These are phyloP conservation scores for Conticribra weissflogii DNA, from an alignment of 108 stramenopile genomes.

Conservation along the genomic window DNA sequence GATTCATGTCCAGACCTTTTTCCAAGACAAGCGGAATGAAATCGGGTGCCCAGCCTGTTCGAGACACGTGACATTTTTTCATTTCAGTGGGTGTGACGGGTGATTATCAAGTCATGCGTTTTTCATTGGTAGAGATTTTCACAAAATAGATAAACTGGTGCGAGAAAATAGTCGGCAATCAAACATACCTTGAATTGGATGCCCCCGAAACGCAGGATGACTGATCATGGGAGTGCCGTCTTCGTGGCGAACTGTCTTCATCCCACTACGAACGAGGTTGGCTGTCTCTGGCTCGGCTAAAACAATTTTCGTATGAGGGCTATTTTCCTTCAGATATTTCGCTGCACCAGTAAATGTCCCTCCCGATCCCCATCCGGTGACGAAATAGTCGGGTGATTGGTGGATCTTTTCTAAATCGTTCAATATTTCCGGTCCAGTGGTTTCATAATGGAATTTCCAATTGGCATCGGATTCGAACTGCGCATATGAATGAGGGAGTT, in stretches of 20 bases:
- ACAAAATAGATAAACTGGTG: too few relatives aligned
- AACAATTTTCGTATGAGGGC: slow-evolving; percentile 68
- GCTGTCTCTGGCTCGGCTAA: slow-evolving; percentile 72
- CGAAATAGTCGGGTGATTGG: slow-evolving; percentile 67
- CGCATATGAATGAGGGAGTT: too few relatives aligned
- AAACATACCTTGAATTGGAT: slow-evolving; percentile 56
- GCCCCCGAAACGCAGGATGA: slow-evolving; percentile 59
- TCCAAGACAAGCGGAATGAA: slow-evolving; percentile 78
- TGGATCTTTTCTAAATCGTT: slow-evolving; percentile 54
- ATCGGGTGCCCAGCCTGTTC: slow-evolving; percentile 85
- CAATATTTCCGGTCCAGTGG: slow-evolving; percentile 78
- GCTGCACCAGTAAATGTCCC: slow-evolving; percentile 73
- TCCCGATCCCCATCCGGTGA: slow-evolving; percentile 68
- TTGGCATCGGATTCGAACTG: slow-evolving; percentile 87
- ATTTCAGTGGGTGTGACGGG: too few relatives aligned
- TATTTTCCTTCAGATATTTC: slow-evolving; percentile 57
- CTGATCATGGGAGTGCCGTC: slow-evolving; percentile 55
- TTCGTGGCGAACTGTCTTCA: slow-evolving; percentile 52
- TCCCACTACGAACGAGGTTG: slow-evolving; percentile 63
- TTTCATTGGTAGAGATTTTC: too few relatives aligned
- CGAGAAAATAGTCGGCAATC: too few relatives aligned
- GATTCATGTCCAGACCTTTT: slow-evolving; percentile 38
- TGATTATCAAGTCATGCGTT: too few relatives aligned
- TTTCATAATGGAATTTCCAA: slow-evolving; percentile 71
- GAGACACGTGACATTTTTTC: too few relatives aligned